A percentile compares a stretch with the other conserved stretches of the same genome.
Conservation (phyloP, 148 eudicot species). For the Persicaria tinctoria region DNA sequence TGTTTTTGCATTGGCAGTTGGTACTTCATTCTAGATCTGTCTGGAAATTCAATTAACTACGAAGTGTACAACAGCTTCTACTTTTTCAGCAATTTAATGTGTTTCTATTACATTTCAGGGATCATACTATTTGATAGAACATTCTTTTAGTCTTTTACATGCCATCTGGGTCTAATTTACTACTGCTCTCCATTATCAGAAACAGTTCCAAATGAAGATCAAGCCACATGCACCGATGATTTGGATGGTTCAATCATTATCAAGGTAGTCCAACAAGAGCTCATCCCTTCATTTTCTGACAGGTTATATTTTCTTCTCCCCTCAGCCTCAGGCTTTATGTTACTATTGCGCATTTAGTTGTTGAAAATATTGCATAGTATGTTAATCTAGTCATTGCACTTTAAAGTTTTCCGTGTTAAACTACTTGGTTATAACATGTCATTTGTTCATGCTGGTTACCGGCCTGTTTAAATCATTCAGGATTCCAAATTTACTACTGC, state of each 20-base stretch:
- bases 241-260: not conserved
- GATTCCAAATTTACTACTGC: not conserved
- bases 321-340: not conserved
- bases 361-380: not conserved
- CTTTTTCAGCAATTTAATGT: too few species aligned
- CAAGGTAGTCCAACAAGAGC: not conserved
- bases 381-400: not conserved
- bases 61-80: too few species aligned
- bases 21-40: too few species aligned
- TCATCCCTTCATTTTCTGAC: slow-evolving; percentile 13
- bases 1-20: too few species aligned
- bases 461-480: not conserved
- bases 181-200: not conserved
- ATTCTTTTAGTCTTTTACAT: not conserved
- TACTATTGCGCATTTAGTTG: not conserved
- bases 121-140: not conserved
- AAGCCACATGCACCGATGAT: not conserved
- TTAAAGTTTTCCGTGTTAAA: too few species aligned
- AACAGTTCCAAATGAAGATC: not conserved
- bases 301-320: slow-evolving; percentile 1
- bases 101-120: too few species aligned
- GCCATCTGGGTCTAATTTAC: not conserved
- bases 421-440: not conserved
- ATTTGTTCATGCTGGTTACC: not conserved
- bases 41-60: too few species aligned